phyloP scores from a whole-genome alignment of 768 basidiomycete genomes.

The Lentinus tigrinus region DNA sequence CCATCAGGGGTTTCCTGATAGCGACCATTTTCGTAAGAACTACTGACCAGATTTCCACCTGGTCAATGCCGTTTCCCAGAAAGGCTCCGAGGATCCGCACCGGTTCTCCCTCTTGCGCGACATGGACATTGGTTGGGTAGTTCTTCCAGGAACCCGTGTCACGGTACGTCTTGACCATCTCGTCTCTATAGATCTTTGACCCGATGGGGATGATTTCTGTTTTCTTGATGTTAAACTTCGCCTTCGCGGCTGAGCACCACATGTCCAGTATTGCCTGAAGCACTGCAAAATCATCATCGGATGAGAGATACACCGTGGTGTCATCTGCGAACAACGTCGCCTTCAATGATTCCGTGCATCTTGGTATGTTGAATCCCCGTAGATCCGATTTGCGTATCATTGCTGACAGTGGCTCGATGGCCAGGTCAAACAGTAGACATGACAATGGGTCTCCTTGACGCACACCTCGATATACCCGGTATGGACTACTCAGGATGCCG shows the following conservation, averaged over 20 bases:
- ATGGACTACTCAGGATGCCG: constrained; percentile 25
- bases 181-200: constrained; percentile 11
- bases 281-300: constrained; percentile 24
- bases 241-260: constrained; percentile 41
- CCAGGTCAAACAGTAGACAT: constrained; percentile 32
- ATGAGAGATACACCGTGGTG: constrained; percentile 28
- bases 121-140: not conserved
- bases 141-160: not conserved
- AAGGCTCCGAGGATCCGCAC: constrained; percentile 12
- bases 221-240: constrained; percentile 42
- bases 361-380: constrained; percentile 19
- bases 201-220: constrained; percentile 40
- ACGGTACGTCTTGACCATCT: not conserved
- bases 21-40: not conserved
- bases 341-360: constrained; percentile 3
- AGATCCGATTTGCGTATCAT: constrained; percentile 18
- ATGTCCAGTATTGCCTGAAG: constrained; percentile 28
- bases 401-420: constrained; percentile 31
- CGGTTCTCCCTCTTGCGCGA: not conserved
- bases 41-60: not conserved
- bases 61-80: constrained; percentile 11
- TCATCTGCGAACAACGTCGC: constrained; percentile 29
- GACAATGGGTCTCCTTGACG: constrained; percentile 36
- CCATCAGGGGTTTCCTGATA: not conserved
- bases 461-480: constrained; percentile 31